Evolutionary conservation across 2,329 filamentous ascomycete species (phyloP).

Genomic region (Dactylellina haptotyla): DNA sequence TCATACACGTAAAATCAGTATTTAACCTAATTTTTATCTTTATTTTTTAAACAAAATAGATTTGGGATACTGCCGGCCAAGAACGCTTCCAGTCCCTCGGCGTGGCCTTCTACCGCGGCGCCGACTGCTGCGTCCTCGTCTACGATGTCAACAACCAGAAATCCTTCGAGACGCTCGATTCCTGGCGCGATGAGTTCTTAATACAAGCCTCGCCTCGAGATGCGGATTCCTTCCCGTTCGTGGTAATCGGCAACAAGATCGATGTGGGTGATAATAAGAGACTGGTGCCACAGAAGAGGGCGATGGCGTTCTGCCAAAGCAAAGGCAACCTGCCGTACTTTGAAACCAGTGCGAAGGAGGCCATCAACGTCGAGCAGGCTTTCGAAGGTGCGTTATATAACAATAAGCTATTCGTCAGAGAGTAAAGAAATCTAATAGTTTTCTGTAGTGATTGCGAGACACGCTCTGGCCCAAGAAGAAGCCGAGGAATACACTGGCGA

Average conservation of each 20-base stretch:
- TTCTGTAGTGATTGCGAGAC: constrained; percentile 85
- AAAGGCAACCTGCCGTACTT: constrained; percentile 99
- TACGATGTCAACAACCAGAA: constrained; percentile 99
- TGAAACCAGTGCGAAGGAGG: constrained; percentile 98
- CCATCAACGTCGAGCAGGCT: constrained; percentile 93
- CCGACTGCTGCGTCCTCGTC: constrained; percentile 96
- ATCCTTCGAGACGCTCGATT: constrained; percentile 97
- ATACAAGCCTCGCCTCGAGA: constrained; percentile 97
- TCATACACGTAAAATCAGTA: neutral
- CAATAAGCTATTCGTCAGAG: neutral
- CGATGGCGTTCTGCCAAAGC: constrained; percentile 96
- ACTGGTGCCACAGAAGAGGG: constrained; percentile 91
- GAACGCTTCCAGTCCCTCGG: constrained; percentile 97
- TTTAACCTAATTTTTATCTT: neutral
- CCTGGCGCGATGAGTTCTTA: constrained; percentile 97
- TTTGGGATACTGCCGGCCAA: constrained; percentile 98
- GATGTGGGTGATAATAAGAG: constrained; percentile 98
- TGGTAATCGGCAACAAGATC: constrained; percentile 98
- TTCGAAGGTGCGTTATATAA: constrained; percentile 72
- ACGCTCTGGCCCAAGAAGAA: constrained; percentile 95
- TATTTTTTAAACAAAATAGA: constrained; percentile 65
- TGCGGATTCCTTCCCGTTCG: constrained; percentile 96
- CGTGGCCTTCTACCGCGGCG: constrained; percentile 95
- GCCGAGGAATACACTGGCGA: constrained; percentile 97
- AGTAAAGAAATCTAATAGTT: constrained; percentile 23